Evolutionary conservation across 768 basidiomycete genomes (phyloP), one percentile per base, ranked within the genome.

Genomic region (Pleurotus cornucopiae): DNA sequence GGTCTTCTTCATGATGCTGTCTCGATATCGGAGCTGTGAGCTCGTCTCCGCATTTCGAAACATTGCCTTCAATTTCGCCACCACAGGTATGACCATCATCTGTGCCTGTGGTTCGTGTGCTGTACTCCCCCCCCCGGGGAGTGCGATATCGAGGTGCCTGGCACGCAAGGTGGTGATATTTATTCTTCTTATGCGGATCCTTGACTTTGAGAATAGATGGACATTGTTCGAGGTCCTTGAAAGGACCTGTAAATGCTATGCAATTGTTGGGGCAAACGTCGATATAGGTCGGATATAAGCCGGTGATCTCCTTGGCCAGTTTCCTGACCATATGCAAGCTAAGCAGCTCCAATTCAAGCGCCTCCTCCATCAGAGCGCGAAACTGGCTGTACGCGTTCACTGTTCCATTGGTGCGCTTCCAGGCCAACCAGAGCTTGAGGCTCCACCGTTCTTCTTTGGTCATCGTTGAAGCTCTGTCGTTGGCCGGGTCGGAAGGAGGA

Each of bases 11-110:
- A 68, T 46, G 39, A 58, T 55, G 13, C 44, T 47, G 44, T 70
- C 69, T 37, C 64, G 59, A 56, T 69, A 45, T 20, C 65, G 57
- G 18, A 69, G 34, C 1, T 62, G 56, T 18, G n/a, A 20, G 18
- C 65, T 61, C n/a, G 65, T 63, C 6, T 66, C 63, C 48, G 58
- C 61, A 65, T 69, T 69, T 40, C 64, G 65, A 62, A 61, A 67
- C 45, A 69, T 43, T 11, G 69, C 69, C 3, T 57, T 58, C 45
- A 70, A 62, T 16, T 64, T 66, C 20, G 58, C 60, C 56, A 64
- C 60, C 5, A 66, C 55, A 39, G 66, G 61, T 11, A 69, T 56
- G 34, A 63, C 52, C 7, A 57, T 25, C 46, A 64, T 59, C 57
- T 68, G 66, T 12, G 67, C 64, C 45, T 46, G 51, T 30, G 65